These are phyloP conservation scores for Akanthomyces muscarius DNA, from an alignment of 2,329 filamentous ascomycete genomes.

Conservation along the genomic window DNA sequence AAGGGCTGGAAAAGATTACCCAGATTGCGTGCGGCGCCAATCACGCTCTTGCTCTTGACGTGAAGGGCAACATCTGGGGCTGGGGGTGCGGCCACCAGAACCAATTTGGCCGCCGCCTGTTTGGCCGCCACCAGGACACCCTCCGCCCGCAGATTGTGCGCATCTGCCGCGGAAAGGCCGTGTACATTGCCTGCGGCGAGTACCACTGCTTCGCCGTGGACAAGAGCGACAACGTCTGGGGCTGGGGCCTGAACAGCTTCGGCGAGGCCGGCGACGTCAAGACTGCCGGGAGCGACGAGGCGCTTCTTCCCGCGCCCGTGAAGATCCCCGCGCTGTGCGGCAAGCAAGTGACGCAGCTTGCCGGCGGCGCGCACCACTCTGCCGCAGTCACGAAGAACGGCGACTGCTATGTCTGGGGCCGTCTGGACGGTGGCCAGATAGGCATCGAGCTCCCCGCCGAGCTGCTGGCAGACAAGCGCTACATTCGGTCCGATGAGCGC, in stretches of 20 bases:
- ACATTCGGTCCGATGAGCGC: slow-evolving; percentile 52
- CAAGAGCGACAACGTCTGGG: slow-evolving; percentile 61
- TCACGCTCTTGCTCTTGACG: slow-evolving; percentile 61
- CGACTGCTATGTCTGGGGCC: slow-evolving; percentile 51
- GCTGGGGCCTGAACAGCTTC: slow-evolving; percentile 79
- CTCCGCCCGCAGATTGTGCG: slow-evolving; percentile 45
- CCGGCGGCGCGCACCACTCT: slow-evolving; percentile 67
- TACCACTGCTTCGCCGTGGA: slow-evolving; percentile 75
- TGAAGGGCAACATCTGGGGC: slow-evolving; percentile 43
- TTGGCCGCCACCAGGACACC: slow-evolving; percentile 42
- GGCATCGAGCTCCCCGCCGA: slow-evolving; percentile 47
- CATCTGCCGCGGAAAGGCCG: slow-evolving; percentile 57
- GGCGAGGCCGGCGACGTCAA: slow-evolving; percentile 61
- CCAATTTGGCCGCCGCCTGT: slow-evolving; percentile 46
- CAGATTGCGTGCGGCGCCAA: slow-evolving; percentile 60
- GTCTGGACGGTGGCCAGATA: slow-evolving; percentile 46
- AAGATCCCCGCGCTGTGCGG: slow-evolving; percentile 58
- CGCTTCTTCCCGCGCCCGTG: slow-evolving; percentile 60
- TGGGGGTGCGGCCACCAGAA: slow-evolving; percentile 62
- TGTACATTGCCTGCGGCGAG: slow-evolving; percentile 59
- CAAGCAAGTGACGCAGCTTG: slow-evolving; percentile 57
- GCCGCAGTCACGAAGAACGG: slow-evolving; percentile 49
- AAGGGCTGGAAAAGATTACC: slow-evolving; percentile 55
- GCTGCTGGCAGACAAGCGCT: slow-evolving; percentile 43
- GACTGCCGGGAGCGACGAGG: slow-evolving; percentile 37